These are phyloP conservation scores for Pichia rugopelliculosa DNA, from an alignment of 805 yeast species.

Conservation along the genomic window DNA sequence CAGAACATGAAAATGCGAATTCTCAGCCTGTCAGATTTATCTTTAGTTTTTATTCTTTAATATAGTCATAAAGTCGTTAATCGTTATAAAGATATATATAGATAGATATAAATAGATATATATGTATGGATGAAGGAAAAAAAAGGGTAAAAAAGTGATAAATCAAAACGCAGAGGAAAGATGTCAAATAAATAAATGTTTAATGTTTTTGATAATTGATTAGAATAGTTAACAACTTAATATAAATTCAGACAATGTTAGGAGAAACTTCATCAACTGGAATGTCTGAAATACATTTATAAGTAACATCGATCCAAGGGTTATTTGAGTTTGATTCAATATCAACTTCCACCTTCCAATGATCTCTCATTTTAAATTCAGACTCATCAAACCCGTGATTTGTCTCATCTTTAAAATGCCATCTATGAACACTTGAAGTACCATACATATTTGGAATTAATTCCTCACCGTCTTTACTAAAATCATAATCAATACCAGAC, in stretches of 20 bases:
- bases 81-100: not conserved
- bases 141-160: no score
- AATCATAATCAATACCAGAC: constrained; percentile 42
- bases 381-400: constrained; percentile 47
- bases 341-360: constrained; percentile 57
- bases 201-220: not conserved
- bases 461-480: constrained; percentile 40
- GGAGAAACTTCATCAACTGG: not conserved
- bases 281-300: constrained; percentile 19
- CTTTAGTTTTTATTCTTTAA: no score
- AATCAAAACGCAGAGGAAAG: no score
- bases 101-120: not conserved
- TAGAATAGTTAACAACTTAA: not conserved
- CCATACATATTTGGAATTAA: constrained; percentile 37
- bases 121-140: not conserved
- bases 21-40: no score
- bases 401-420: constrained; percentile 56
- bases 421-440: constrained; percentile 40
- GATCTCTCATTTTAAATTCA: constrained; percentile 41
- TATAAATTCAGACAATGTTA: not conserved
- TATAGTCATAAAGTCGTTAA: not conserved
- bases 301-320: constrained; percentile 62
- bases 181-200: no score
- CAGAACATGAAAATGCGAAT: not conserved
- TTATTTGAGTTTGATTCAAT: constrained; percentile 60